These are phyloP conservation scores for Gliomastix tumulicola DNA, from an alignment of 2,329 filamentous ascomycete genomes.

Conservation along the genomic window DNA sequence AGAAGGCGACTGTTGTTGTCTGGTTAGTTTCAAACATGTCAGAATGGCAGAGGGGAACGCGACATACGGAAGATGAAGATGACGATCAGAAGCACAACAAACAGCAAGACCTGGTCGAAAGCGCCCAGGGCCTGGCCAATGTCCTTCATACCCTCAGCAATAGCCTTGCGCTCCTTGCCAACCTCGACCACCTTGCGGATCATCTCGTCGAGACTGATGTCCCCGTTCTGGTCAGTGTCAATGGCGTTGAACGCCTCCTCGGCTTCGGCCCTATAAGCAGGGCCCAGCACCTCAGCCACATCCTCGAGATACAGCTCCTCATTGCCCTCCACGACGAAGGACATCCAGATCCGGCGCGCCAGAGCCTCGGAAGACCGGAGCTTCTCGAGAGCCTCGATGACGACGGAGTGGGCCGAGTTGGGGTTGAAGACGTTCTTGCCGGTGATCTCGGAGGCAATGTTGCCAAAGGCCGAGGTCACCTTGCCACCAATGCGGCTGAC, in stretches of 20 bases:
- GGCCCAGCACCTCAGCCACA: constrained; percentile 78
- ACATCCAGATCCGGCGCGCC: constrained; percentile 95
- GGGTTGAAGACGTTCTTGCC: constrained; percentile 94
- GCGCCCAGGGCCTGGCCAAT: constrained; percentile 91
- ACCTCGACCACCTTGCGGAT: constrained; percentile 79
- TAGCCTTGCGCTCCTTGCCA: constrained; percentile 79
- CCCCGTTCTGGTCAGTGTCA: constrained; percentile 84
- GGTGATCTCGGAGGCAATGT: constrained; percentile 89
- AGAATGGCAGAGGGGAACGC: neutral
- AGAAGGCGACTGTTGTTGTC: constrained; percentile 62
- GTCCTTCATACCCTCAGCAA: constrained; percentile 91
- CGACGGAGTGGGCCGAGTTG: constrained; percentile 81
- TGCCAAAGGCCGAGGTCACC: constrained; percentile 86
- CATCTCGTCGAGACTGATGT: constrained; percentile 95
- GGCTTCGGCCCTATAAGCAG: constrained; percentile 66
- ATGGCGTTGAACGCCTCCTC: constrained; percentile 77
- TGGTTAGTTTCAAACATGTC: constrained; percentile 4
- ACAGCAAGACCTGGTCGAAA: constrained; percentile 77
- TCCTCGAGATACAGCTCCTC: constrained; percentile 76
- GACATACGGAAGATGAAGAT: constrained; percentile 73
- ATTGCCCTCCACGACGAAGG: constrained; percentile 84
- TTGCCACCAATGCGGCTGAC: constrained; percentile 85
- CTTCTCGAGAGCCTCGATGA: constrained; percentile 84
- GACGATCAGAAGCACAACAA: constrained; percentile 72
- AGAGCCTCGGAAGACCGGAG: constrained; percentile 80